Evolutionary conservation across 805 yeast genomes (phyloP), one percentile per base, ranked within the genome.

Genomic region (Nakazawaea ambrosiae): DNA sequence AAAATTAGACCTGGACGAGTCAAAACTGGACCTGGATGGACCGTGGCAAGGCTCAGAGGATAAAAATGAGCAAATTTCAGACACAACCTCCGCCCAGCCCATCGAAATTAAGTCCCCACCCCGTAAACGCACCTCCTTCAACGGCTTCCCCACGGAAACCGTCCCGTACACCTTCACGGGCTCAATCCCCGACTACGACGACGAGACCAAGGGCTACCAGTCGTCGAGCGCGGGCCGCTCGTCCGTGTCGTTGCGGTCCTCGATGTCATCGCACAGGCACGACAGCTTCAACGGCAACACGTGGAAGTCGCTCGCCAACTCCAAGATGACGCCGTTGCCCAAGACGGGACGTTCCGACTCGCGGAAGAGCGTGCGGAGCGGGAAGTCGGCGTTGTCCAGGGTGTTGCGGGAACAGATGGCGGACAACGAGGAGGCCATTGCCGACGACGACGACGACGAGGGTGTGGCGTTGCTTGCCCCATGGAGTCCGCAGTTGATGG

Each of bases 401-500:
- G 52, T 53, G 10, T 32, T 58, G 26, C 46, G 36, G 40, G 48
- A 43, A 27, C 43, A 23, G 12, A 14, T 31, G 32, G 35, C 20
- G 11, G 19, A 19, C 20, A 36, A 36, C 15, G 40, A 36, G 17
- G 35, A 36, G 12, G 40, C 35, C 2, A 36, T 36, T 11, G 31
- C 19, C 29, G 36, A 27, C 45, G 45, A 26, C 8, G 33, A 40
- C 22, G 46, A 40, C 18, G 47, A 36, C 9, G 43, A 36, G 4
- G 48, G 45, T 4, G 27, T 49, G 18, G 51, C 46, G 17, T 44
- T 45, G 29, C 41, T 45, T 25, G 22, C 26, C 11, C 86, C 89
- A 0, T 83, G 88, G 83, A 61, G 66, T 14, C 70, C 81, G 2
- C 57, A 63, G 6, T 58, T 54, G 33, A 52, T 83, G 40, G 60